phyloP scores from a whole-genome alignment of 257 asterid species.

The Anisodus tanguticus region DNA sequence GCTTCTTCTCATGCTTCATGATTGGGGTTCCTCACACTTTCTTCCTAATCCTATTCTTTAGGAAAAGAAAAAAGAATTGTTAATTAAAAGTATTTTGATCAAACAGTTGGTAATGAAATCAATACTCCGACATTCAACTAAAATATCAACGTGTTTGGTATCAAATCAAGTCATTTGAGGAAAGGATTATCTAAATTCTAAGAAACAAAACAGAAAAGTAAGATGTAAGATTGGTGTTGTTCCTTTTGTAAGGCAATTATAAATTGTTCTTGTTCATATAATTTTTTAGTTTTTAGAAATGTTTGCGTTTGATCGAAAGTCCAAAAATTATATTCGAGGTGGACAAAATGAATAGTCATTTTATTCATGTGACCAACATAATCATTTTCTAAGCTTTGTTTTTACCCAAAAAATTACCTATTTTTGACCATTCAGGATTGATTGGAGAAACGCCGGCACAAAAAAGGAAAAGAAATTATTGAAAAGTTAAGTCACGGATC shows the following conservation, averaged over 20 bases:
- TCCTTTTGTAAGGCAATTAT: no score
- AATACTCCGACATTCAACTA: slow-evolving; percentile 26
- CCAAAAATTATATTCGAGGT: not conserved
- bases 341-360: slow-evolving; percentile 17
- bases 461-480: not conserved
- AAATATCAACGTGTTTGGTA: not conserved
- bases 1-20: slow-evolving; percentile 25
- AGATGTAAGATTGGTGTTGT: not conserved
- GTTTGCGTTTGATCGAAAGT: not conserved
- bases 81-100: not conserved
- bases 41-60: slow-evolving; percentile 22
- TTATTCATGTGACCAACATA: slow-evolving; percentile 15
- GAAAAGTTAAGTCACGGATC: not conserved
- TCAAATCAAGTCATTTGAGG: not conserved
- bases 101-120: slow-evolving; percentile 19
- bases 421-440: not conserved
- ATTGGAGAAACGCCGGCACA: not conserved
- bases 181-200: not conserved
- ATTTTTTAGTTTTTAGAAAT: not conserved
- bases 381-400: not conserved
- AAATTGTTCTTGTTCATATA: not conserved
- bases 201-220: not conserved
- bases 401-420: not conserved
- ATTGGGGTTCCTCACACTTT: not conserved
- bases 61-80: not conserved